Base-by-base conservation (phyloP, 2,329 filamentous ascomycete species). In the Leptographium procerum region DNA sequence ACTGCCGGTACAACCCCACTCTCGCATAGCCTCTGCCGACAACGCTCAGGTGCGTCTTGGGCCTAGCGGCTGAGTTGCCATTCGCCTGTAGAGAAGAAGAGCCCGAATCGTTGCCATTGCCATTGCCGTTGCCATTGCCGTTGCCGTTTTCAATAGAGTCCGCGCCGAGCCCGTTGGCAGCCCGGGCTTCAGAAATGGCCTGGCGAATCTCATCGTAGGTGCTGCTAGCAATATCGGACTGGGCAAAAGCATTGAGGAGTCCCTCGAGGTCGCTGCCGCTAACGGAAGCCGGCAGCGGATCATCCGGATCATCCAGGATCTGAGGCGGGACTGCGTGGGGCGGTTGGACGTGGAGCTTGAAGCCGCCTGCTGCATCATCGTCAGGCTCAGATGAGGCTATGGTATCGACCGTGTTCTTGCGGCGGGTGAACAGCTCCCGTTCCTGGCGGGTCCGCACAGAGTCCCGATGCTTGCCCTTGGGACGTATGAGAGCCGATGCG, bases 361-460 rank as follows among this genome's bases (percentile, higher is more conserved):
- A 83, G 24, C 73, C 75, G n/a, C 74, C 74, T 33, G 69, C 63
- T 58, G 79, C 77, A 14, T 78, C 79, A 14, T 78, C 79, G 58
- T 81, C 78, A 8, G 75, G 76, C 61, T 83, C 80, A 13, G 80
- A 83, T 14, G 80, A 81, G 1, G 78, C 84, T 19, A 86, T 81
- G 10, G 87, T 89, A 16, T 82, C 78, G 8, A 80, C 75, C 6
- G 77, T 72, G 55, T 80, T 81, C 72, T 84, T 88, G 70, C 89
- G 90, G 33, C 92, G 83, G 0, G 91, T 96, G 68, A 88, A 99
- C 1, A 99, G 81, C 68, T 95, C 89, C 55, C 88, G 83, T 66
- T 97, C 94, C 70, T 99, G 94, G 63, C 87, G 89, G 65, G 88
- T 78, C 64, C 86, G 88, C 60, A 99, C 80, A 0, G 92, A 97